phyloP scores from a whole-genome alignment of 2,329 filamentous ascomycete species.

The Epichloe bromicola region DNA sequence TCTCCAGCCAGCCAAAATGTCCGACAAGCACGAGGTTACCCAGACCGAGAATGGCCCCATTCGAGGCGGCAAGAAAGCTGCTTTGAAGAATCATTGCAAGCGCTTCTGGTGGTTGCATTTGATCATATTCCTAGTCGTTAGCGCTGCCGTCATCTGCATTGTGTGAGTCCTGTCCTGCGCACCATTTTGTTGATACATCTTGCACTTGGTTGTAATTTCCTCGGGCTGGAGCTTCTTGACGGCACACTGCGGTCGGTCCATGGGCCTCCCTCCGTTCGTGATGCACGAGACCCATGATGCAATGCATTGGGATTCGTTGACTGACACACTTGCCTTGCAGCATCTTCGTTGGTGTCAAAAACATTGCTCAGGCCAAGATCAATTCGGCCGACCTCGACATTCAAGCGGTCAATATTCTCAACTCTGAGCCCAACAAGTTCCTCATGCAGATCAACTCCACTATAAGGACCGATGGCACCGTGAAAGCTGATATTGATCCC shows the following conservation, averaged over 20 bases:
- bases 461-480: constrained; percentile 36
- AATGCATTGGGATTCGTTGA: neutral
- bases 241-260: no score
- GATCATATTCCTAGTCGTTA: constrained; percentile 33
- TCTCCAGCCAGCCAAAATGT: constrained; percentile 17
- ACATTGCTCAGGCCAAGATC: constrained; percentile 43
- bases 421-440: constrained; percentile 31
- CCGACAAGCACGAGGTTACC: constrained; percentile 23
- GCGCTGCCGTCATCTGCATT: constrained; percentile 42
- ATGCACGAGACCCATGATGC: neutral
- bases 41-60: constrained; percentile 21
- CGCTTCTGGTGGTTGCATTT: constrained; percentile 51
- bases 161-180: constrained; percentile 34
- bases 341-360: constrained; percentile 42
- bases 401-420: constrained; percentile 35
- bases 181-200: neutral
- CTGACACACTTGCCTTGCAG: constrained; percentile 20
- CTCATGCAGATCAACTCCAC: constrained; percentile 43
- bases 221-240: neutral
- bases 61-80: constrained; percentile 22
- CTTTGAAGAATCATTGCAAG: constrained; percentile 33
- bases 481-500: constrained; percentile 36
- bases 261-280: neutral
- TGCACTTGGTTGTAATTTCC: neutral
- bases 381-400: constrained; percentile 39